Evolutionary conservation across 805 yeast species (phyloP).

Genomic region (Saccharomyces mikatae): DNA sequence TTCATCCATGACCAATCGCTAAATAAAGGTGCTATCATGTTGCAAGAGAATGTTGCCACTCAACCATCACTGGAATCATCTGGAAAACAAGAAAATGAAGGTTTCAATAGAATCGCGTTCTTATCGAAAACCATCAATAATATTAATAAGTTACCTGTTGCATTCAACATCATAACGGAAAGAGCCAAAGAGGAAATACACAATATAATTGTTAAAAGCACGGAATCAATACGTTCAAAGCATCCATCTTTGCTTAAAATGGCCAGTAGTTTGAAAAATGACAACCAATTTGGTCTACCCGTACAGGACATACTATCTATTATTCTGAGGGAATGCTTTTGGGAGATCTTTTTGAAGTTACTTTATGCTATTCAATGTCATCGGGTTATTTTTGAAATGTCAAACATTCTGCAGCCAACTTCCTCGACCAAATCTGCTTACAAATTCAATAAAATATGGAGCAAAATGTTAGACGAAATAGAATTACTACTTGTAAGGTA

Average conservation of each 20-base stretch:
- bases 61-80: not conserved
- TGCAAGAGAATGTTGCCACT: not conserved
- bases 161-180: slow-evolving; percentile 45
- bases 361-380: slow-evolving; percentile 63
- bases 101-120: slow-evolving; percentile 11
- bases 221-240: slow-evolving; percentile 55
- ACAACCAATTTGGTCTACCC: slow-evolving; percentile 30
- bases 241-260: slow-evolving; percentile 39
- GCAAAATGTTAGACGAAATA: slow-evolving; percentile 32
- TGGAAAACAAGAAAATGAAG: slow-evolving; percentile 1
- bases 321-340: slow-evolving; percentile 61
- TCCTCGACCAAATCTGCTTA: slow-evolving; percentile 24
- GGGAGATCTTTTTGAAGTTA: slow-evolving; percentile 57
- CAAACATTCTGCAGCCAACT: slow-evolving; percentile 28
- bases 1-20: slow-evolving; percentile 23
- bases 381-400: slow-evolving; percentile 54
- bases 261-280: slow-evolving; percentile 12
- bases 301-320: slow-evolving; percentile 43
- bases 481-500: slow-evolving; percentile 17
- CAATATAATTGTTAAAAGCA: slow-evolving; percentile 50
- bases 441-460: slow-evolving; percentile 38
- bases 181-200: slow-evolving; percentile 56
- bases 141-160: slow-evolving; percentile 52
- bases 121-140: slow-evolving; percentile 52
- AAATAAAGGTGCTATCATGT: not conserved